Evolutionary conservation across 2,329 filamentous ascomycete species (phyloP).

Genomic region (Apiospora hydei): DNA sequence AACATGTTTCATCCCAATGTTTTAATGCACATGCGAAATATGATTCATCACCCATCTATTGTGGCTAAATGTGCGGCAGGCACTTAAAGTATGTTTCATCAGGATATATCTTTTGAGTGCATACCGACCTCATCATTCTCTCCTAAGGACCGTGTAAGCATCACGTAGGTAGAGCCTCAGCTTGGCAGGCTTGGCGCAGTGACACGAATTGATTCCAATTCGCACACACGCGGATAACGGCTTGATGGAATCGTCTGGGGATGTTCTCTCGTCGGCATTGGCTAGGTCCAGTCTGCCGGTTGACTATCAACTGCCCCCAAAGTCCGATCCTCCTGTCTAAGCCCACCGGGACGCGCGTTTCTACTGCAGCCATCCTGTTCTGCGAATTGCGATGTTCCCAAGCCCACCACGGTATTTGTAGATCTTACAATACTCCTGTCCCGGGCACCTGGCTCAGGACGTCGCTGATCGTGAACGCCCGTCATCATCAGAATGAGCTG

Average conservation of each 20-base stretch:
- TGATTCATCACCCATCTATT: neutral
- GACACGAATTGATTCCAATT: neutral
- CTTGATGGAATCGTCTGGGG: neutral
- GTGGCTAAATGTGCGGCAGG: neutral
- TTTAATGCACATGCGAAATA: neutral
- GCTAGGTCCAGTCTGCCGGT: neutral
- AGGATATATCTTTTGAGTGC: neutral
- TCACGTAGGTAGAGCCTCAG: slow-evolving; percentile 2
- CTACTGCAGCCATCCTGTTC: slow-evolving; percentile 9
- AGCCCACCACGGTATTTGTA: neutral
- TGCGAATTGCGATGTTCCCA: neutral
- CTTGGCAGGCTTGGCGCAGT: slow-evolving; percentile 2
- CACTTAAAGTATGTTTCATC: neutral
- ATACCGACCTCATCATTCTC: neutral
- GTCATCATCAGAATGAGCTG: neutral
- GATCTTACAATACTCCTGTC: neutral
- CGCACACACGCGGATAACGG: neutral
- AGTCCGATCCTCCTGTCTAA: slow-evolving; percentile 25
- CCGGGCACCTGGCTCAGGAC: neutral
- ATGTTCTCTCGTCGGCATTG: slow-evolving; percentile 1
- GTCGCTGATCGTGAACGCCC: neutral
- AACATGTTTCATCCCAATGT: neutral
- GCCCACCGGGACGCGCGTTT: slow-evolving; percentile 34
- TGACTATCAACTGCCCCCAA: neutral
- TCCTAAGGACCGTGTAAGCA: neutral